Evolutionary conservation across 1,139 yeast genomes (phyloP).

Genomic region (Nakaseomyces delphensis): DNA sequence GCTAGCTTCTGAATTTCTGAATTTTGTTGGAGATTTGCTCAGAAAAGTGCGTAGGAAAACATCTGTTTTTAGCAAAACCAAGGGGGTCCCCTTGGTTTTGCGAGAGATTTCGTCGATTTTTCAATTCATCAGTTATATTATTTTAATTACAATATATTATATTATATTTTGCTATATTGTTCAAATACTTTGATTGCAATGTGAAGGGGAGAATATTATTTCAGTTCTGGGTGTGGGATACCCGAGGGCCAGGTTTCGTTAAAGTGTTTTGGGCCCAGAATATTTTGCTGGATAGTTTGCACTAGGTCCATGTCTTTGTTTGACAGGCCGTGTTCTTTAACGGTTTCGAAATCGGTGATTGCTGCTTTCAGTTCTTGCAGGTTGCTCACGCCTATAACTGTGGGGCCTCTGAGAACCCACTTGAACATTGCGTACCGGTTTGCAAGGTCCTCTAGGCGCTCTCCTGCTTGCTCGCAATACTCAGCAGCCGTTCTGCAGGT

Average conservation of each 20-base stretch:
- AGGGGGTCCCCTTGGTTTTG: too few relatives aligned
- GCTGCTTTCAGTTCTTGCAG: constrained; percentile 57
- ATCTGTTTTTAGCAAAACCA: too few relatives aligned
- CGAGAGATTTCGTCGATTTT: too few relatives aligned
- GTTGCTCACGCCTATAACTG: constrained; percentile 68
- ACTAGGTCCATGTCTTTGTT: constrained; percentile 40
- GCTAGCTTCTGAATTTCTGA: too few relatives aligned
- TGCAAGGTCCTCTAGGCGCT: constrained; percentile 74
- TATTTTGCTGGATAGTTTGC: constrained; percentile 37
- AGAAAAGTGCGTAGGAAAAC: too few relatives aligned
- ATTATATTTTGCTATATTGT: too few relatives aligned
- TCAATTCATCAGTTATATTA: too few relatives aligned
- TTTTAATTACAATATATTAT: too few relatives aligned
- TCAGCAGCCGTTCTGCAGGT: constrained; percentile 49
- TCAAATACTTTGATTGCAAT: neutral
- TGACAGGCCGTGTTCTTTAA: constrained; percentile 34
- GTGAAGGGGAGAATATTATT: neutral
- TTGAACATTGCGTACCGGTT: constrained; percentile 61
- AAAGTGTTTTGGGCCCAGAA: constrained; percentile 44
- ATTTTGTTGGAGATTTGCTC: too few relatives aligned
- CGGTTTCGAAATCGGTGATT: constrained; percentile 46
- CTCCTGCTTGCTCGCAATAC: constrained; percentile 34
- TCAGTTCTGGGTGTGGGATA: constrained; percentile 6
- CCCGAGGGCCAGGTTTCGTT: constrained; percentile 69
- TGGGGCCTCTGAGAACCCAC: constrained; percentile 47